These are phyloP conservation scores for Botrytis hyacinthi DNA, from an alignment of 2,329 filamentous ascomycete genomes.

Conservation along the genomic window DNA sequence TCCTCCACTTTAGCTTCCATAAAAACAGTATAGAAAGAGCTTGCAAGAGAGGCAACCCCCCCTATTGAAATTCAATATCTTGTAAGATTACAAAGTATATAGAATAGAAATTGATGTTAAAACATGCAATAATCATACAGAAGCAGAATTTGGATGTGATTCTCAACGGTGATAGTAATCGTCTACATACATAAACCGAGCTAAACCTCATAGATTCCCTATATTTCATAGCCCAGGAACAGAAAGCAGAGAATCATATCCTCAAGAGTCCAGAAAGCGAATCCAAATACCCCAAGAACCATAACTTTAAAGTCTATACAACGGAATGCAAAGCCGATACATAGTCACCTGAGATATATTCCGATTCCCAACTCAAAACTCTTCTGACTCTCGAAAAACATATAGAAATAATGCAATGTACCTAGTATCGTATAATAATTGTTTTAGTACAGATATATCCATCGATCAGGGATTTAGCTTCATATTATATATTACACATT, in stretches of 20 bases:
- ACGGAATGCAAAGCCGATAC: too few species aligned
- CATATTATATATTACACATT: too few species aligned
- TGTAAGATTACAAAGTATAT: background rate
- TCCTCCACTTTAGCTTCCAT: background rate
- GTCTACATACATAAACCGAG: background rate
- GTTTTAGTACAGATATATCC: too few species aligned
- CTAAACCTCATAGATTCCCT: background rate
- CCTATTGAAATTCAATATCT: fast-evolving
- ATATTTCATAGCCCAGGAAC: background rate
- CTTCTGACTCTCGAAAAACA: too few species aligned
- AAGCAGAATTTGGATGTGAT: background rate
- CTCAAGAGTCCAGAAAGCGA: too few species aligned
- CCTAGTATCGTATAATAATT: too few species aligned
- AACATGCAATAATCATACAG: background rate
- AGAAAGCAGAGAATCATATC: background rate
- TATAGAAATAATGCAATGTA: too few species aligned
- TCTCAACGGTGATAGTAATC: background rate
- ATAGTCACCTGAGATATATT: too few species aligned
- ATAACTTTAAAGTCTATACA: too few species aligned
- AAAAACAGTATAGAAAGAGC: background rate
- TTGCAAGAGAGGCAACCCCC: background rate
- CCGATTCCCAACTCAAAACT: too few species aligned
- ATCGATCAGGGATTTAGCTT: too few species aligned
- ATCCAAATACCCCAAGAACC: too few species aligned
- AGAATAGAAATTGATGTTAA: background rate